phyloP scores from a whole-genome alignment of 805 yeast genomes.

The Clavispora santaluciae region DNA sequence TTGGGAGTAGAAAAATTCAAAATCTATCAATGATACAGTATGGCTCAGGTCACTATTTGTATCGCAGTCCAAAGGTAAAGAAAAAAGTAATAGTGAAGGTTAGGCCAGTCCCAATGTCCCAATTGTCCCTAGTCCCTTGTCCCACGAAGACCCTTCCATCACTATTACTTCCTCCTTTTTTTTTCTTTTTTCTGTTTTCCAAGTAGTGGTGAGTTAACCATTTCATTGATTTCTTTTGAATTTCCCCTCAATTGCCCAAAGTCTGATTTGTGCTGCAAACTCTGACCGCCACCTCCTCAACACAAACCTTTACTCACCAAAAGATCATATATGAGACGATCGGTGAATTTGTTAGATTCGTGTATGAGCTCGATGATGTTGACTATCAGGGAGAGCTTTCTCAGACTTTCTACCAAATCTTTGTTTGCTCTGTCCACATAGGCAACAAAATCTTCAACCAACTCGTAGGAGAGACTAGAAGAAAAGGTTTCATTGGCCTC shows the following conservation, averaged over 20 bases:
- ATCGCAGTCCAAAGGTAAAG: neutral
- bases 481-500: neutral
- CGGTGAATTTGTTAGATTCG: neutral
- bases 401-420: neutral
- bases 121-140: neutral
- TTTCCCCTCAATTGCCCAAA: neutral
- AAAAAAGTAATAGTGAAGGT: neutral
- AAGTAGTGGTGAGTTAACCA: neutral
- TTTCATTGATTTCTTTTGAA: neutral
- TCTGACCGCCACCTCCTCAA: neutral
- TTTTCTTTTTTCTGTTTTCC: neutral
- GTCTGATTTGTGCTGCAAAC: neutral
- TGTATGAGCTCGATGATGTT: neutral
- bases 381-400: neutral
- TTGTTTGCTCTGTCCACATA: neutral
- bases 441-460: neutral
- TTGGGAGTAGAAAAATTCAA: neutral
- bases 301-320: neutral
- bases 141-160: slow-evolving; percentile 1
- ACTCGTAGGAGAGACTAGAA: neutral
- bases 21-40: neutral
- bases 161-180: neutral
- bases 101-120: slow-evolving; percentile 1
- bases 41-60: neutral
- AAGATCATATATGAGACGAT: neutral